phyloP scores from a whole-genome alignment of 148 eudicot genomes.

The Hydrangea macrophylla region DNA sequence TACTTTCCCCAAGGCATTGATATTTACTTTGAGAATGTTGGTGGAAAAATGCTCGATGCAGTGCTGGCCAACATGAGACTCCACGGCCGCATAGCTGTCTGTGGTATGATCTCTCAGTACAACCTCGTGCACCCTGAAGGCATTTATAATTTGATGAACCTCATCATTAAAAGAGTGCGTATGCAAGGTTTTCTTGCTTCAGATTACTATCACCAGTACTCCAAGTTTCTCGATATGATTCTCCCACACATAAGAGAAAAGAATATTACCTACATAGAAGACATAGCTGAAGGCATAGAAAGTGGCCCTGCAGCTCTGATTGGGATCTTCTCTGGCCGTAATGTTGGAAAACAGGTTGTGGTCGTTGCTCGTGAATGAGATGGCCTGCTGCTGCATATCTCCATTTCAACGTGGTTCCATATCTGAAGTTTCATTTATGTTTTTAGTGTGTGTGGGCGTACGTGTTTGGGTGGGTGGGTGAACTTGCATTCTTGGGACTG shows the following conservation, averaged over 20 bases:
- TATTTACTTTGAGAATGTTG: conserved; percentile 54
- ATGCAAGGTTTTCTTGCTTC: conserved; percentile 46
- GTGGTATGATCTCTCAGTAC: conserved; percentile 57
- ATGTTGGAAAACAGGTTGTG: conserved; percentile 49
- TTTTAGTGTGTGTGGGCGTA: too few species aligned
- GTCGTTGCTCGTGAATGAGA: conserved; percentile 35
- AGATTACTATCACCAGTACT: conserved; percentile 36
- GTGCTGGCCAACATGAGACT: conserved; percentile 45
- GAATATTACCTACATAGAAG: conserved; percentile 42
- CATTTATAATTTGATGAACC: conserved; percentile 28
- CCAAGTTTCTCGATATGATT: conserved; percentile 40
- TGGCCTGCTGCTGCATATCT: too few species aligned
- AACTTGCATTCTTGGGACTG: too few species aligned
- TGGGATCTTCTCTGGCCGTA: conserved; percentile 46
- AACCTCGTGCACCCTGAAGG: conserved; percentile 44
- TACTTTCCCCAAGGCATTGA: conserved; percentile 46
- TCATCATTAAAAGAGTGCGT: conserved; percentile 32
- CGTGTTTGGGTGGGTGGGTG: too few species aligned
- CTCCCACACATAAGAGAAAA: conserved; percentile 36
- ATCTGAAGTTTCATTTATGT: too few species aligned
- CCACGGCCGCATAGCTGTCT: conserved; percentile 45
- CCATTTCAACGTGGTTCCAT: too few species aligned
- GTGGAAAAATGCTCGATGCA: conserved; percentile 55
- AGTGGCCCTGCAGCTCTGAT: conserved; percentile 45
- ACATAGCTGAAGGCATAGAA: conserved; percentile 46